These are phyloP conservation scores for Scolecobasidium constrictum DNA, from an alignment of 2,329 filamentous ascomycete species.

Conservation along the genomic window DNA sequence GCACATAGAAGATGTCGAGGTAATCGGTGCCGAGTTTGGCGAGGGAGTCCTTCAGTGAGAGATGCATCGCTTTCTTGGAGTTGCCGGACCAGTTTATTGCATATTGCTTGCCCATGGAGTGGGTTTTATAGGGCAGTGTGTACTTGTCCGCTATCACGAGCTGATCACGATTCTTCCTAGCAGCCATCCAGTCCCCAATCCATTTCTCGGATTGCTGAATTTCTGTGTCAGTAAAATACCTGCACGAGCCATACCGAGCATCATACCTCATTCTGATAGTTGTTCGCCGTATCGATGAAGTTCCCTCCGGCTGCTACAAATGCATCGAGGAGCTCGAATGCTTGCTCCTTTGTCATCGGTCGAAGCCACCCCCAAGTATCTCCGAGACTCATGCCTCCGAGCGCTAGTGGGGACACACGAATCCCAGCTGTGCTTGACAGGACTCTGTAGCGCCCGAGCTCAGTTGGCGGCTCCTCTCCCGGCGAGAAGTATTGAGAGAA, in stretches of 20 bases:
- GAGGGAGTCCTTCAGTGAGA: slow-evolving; percentile 33
- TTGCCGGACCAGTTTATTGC: slow-evolving; percentile 35
- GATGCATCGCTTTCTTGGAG: slow-evolving; percentile 28
- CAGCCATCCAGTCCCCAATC: slow-evolving; percentile 34
- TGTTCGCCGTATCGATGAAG: slow-evolving; percentile 53
- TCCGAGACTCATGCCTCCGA: slow-evolving; percentile 58
- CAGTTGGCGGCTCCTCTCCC: slow-evolving; percentile 5
- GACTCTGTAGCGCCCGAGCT: slow-evolving; percentile 31
- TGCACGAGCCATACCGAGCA: not conserved
- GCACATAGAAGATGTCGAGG: slow-evolving; percentile 23
- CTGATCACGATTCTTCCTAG: slow-evolving; percentile 24
- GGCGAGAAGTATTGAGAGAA: too few relatives aligned
- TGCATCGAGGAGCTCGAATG: slow-evolving; percentile 54
- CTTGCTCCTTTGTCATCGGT: slow-evolving; percentile 36
- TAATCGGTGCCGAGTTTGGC: slow-evolving; percentile 35
- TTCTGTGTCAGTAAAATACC: not conserved
- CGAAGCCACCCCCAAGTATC: slow-evolving; percentile 52
- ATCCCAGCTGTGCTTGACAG: slow-evolving; percentile 40
- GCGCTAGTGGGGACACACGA: slow-evolving; percentile 31
- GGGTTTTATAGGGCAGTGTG: slow-evolving; percentile 14
- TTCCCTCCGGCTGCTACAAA: slow-evolving; percentile 58
- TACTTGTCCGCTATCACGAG: slow-evolving; percentile 33
- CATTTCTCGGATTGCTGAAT: slow-evolving; percentile 27
- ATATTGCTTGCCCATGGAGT: slow-evolving; percentile 1
- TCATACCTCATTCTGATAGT: slow-evolving; percentile 15